These are phyloP conservation scores for Periconia sp. DNA, from an alignment of 2,329 filamentous ascomycete species.

Conservation along the genomic window DNA sequence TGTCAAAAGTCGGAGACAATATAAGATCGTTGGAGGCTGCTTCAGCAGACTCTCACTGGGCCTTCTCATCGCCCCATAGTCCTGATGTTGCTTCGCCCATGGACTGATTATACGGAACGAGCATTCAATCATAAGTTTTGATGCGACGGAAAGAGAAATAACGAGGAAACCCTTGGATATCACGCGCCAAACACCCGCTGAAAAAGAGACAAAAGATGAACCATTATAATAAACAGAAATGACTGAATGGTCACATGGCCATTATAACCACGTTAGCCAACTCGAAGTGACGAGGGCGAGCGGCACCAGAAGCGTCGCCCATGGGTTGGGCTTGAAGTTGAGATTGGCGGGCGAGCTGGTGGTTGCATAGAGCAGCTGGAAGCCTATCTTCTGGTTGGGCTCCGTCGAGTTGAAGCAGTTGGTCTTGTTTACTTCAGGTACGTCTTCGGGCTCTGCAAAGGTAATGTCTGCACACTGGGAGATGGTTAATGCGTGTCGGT, in stretches of 20 bases:
- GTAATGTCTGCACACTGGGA: slow-evolving; percentile 91
- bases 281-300: slow-evolving; percentile 28
- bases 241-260: not conserved
- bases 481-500: slow-evolving; percentile 2
- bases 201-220: too few species aligned
- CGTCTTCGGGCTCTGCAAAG: slow-evolving; percentile 78
- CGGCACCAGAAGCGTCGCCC: slow-evolving; percentile 30
- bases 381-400: slow-evolving; percentile 56
- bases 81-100: too few species aligned
- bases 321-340: slow-evolving; percentile 25
- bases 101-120: too few species aligned
- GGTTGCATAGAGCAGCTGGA: slow-evolving; percentile 73
- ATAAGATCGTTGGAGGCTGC: too few species aligned
- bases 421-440: slow-evolving; percentile 71
- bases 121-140: too few species aligned
- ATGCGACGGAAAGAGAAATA: too few species aligned
- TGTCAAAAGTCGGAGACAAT: too few species aligned
- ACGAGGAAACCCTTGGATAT: too few species aligned
- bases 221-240: too few species aligned
- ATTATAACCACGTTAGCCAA: slow-evolving; percentile 31
- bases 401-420: slow-evolving; percentile 87
- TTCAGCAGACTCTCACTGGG: too few species aligned
- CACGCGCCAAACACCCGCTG: too few species aligned
- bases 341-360: slow-evolving; percentile 34
- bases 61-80: too few species aligned